Evolutionary conservation across 495 filamentous ascomycete species (phyloP).

Genomic region (Podospora pseudocomata): DNA sequence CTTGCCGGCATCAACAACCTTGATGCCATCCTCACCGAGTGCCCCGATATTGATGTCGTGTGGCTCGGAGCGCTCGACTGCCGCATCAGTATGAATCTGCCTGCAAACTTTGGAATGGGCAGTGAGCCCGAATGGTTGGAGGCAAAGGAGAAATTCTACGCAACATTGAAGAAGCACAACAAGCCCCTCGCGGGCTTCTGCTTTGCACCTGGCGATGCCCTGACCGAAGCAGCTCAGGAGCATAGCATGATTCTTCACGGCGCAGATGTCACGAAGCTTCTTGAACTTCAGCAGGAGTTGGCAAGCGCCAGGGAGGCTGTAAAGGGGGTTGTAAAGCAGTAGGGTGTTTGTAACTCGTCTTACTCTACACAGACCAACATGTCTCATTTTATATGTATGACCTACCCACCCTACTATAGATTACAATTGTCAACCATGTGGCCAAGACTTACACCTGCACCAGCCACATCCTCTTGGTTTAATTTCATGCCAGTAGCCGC

Average conservation of each 20-base stretch:
- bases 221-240: conserved; percentile 21
- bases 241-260: conserved; percentile 25
- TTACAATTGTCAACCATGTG: no score
- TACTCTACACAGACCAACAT: no score
- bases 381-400: no score
- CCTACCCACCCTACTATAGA: no score
- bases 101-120: conserved; percentile 24
- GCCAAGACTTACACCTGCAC: no score
- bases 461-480: no score
- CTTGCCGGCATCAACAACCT: conserved; percentile 54
- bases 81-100: conserved; percentile 41
- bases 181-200: conserved; percentile 31
- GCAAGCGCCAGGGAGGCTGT: conserved; percentile 17
- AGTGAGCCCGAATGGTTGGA: conserved; percentile 40
- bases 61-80: conserved; percentile 46
- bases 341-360: background rate
- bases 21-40: conserved; percentile 46
- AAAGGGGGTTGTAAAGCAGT: conserved; percentile 5
- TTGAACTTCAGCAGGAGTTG: conserved; percentile 20
- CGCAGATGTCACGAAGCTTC: conserved; percentile 29
- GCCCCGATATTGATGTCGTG: conserved; percentile 42
- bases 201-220: conserved; percentile 26
- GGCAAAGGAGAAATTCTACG: conserved; percentile 33
- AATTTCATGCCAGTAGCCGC: no score
- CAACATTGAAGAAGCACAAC: conserved; percentile 40